phyloP scores from a whole-genome alignment of 2,329 filamentous ascomycete genomes.

The Zasmidium angulare region DNA sequence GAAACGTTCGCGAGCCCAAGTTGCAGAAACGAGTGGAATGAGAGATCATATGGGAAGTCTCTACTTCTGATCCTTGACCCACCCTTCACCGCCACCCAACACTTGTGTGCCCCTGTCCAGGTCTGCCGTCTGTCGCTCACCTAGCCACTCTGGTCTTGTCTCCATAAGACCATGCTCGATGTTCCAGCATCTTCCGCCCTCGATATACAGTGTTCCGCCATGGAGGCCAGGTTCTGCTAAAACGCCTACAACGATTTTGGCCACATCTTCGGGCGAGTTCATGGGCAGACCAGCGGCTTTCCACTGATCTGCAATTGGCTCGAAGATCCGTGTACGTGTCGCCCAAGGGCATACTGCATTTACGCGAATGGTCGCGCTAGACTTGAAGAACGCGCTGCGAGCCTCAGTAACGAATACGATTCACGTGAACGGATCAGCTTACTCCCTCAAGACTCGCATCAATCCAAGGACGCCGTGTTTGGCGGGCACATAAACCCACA shows the following conservation, averaged over 20 bases:
- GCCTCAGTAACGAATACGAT: conserved; percentile 14
- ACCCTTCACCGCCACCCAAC: conserved; percentile 28
- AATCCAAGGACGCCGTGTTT: conserved; percentile 55
- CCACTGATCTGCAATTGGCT: conserved; percentile 39
- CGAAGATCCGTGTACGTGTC: conserved; percentile 41
- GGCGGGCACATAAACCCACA: conserved; percentile 49
- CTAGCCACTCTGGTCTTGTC: conserved; percentile 46
- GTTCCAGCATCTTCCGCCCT: conserved; percentile 46
- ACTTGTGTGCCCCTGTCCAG: conserved; percentile 40
- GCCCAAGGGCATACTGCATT: conserved; percentile 49
- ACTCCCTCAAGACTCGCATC: conserved; percentile 47
- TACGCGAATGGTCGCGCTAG: conserved; percentile 37
- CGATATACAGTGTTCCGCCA: conserved; percentile 45
- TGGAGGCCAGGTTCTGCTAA: conserved; percentile 37
- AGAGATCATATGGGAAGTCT: conserved; percentile 6
- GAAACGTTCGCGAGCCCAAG: conserved; percentile 43
- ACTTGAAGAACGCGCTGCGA: conserved; percentile 35
- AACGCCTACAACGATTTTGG: conserved; percentile 39
- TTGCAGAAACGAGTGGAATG: conserved; percentile 38
- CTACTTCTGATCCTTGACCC: conserved; percentile 10
- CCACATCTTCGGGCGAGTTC: conserved; percentile 43
- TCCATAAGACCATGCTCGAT: conserved; percentile 44
- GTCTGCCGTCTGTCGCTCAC: conserved; percentile 38
- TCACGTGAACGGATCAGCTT: conserved; percentile 13
- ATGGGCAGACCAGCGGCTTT: conserved; percentile 40